These are phyloP conservation scores for Gossypium mustelinum DNA, from an alignment of 345 rosid species.

Conservation along the genomic window DNA sequence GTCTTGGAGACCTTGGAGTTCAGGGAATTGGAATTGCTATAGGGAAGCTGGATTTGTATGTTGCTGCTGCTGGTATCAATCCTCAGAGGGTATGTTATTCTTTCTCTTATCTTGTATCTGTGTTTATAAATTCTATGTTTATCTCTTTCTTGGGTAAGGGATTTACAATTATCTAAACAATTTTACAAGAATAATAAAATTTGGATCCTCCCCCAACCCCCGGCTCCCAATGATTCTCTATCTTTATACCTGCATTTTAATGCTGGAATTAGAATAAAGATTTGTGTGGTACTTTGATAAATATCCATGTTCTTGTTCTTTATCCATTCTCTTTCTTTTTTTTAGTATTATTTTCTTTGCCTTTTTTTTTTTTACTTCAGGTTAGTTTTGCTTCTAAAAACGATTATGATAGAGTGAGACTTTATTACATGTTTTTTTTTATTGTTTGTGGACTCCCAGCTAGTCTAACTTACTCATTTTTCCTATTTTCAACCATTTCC, in stretches of 20 bases:
- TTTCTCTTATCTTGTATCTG: neutral
- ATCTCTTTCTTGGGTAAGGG: neutral
- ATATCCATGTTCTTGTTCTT: neutral
- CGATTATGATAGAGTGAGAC: neutral
- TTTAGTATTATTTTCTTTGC: neutral
- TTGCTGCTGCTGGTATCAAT: conserved; percentile 98
- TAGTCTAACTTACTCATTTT: neutral
- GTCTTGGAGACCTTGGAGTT: conserved; percentile 98
- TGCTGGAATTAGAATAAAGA: neutral
- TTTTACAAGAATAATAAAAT: neutral
- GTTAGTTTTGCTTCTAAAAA: neutral
- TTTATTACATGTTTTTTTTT: neutral
- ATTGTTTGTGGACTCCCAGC: neutral
- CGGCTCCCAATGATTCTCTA: neutral
- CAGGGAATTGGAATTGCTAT: conserved; percentile 96
- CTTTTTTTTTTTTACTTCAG: neutral
- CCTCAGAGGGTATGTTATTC: conserved; percentile 76
- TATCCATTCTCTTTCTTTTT: neutral
- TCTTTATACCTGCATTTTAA: neutral
- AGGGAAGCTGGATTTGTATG: conserved; percentile 94
- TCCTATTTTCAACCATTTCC: neutral
- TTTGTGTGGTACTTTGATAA: neutral
- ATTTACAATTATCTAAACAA: neutral
- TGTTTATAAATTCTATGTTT: neutral
- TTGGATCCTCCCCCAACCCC: too few relatives aligned